Percentiles rank a stretch among this genome's conserved stretches.
These are phyloP conservation scores for Quercus cerris DNA, from an alignment of 306 rosid species.

Conservation along the genomic window DNA sequence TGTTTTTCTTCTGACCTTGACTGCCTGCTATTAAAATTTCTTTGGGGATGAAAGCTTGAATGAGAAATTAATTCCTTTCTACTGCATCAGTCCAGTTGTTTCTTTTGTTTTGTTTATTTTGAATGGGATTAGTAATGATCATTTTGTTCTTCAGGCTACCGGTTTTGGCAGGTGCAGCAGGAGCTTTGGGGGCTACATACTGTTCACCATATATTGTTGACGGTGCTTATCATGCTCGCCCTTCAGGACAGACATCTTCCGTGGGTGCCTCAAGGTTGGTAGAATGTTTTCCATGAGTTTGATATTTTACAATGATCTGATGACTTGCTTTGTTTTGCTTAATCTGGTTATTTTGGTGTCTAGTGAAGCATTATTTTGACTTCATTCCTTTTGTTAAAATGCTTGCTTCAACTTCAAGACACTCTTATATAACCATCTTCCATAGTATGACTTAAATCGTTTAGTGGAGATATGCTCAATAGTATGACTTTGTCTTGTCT, in stretches of 20 bases:
- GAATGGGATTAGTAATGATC: background rate
- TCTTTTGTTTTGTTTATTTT: background rate
- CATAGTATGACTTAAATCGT: background rate
- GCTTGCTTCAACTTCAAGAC: background rate
- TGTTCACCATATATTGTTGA: constrained; percentile 91
- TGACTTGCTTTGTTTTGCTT: background rate
- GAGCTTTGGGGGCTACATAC: constrained; percentile 79
- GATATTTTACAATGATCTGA: background rate
- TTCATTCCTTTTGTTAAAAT: background rate
- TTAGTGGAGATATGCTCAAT: background rate
- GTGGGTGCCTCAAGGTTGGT: constrained; percentile 54
- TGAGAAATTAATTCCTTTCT: background rate
- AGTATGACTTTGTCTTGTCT: background rate
- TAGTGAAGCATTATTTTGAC: background rate
- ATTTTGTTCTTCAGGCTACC: constrained; percentile 66
- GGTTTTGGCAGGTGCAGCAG: constrained; percentile 92
- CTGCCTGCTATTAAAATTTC: background rate
- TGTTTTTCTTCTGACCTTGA: background rate
- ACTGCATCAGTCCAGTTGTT: background rate
- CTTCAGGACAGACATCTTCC: constrained; percentile 75
- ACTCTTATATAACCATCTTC: background rate
- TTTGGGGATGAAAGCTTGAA: background rate
- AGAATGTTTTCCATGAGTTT: background rate
- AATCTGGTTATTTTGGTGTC: background rate
- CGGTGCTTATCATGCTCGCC: constrained; percentile 66